A percentile compares a stretch with the other conserved stretches of the same genome.
Evolutionary conservation across 1,139 yeast genomes (phyloP).

Genomic region (Schizosaccharomyces versatilis): DNA sequence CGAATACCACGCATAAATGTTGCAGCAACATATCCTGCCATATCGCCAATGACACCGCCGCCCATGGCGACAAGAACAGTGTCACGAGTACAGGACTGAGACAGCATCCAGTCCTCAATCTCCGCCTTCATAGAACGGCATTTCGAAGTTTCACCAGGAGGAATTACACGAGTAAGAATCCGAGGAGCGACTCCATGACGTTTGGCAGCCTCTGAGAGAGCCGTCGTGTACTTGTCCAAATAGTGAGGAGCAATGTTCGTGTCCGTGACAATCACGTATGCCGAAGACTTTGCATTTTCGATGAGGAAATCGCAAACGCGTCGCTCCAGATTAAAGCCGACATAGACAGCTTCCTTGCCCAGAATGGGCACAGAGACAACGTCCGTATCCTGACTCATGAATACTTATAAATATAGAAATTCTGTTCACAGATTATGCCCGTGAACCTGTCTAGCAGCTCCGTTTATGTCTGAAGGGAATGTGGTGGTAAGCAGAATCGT

Average conservation of each 20-base stretch:
- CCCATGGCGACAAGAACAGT: constrained; percentile 89
- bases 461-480: no score
- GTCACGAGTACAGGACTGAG: constrained; percentile 86
- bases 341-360: constrained; percentile 69
- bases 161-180: constrained; percentile 46
- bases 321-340: constrained; percentile 62
- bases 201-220: constrained; percentile 16
- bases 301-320: constrained; percentile 58
- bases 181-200: constrained; percentile 24
- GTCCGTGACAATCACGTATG: constrained; percentile 81
- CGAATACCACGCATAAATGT: constrained; percentile 97
- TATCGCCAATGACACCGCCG: constrained; percentile 97
- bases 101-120: constrained; percentile 72
- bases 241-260: constrained; percentile 31
- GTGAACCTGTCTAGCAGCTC: no score
- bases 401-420: no score
- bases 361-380: constrained; percentile 23
- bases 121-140: constrained; percentile 73
- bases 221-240: constrained; percentile 31
- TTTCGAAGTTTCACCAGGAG: constrained; percentile 90
- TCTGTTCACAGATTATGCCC: no score
- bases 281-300: constrained; percentile 47
- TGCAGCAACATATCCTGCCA: constrained; percentile 97
- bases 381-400: background rate
- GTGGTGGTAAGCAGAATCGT: no score